Evolutionary conservation across 2,329 filamentous ascomycete species (phyloP), one percentile per base, ranked within the genome.

Genomic region (Cercospora zeae-maydis): DNA sequence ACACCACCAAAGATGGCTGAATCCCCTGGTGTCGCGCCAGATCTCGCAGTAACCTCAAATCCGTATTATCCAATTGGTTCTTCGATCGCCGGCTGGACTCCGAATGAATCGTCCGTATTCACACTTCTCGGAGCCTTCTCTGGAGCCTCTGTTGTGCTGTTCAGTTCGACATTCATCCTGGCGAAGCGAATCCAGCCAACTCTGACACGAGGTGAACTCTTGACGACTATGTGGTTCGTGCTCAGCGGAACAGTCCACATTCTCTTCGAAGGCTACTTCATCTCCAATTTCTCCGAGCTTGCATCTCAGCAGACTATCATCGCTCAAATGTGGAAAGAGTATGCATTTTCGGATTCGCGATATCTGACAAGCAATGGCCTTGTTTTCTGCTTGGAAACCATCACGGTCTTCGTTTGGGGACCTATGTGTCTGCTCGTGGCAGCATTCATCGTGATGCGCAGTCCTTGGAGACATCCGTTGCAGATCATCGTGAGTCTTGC

Each of bases 251-350:
- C 83, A 68, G 81, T 96, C 37, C 92, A 96, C 77, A 82, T 89
- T 60, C 87, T 89, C 72, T 96, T 96, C 75, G 92, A 96, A 79
- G 90, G 88, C 37, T 96, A 96, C 76, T 96, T 92, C 74, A 82
- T 92, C 66, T 76, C 84, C 66, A 86, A 93, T 74, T 88, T 91
- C 74, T 77, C 80, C 21, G 79, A 78, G 24, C 82, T 96, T 74
- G 85, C 87, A 0, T 80, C 83, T 10, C 85, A 85, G 63, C 88
- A 92, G 74, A 86, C 88, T 59, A 78, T 95, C 7, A 88, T 93
- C 61, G 91, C 88, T 2, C 91, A 96, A 79, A 81, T 96, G 49
- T 96, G 92, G 92, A 96, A 96, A 74, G 92, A 96, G 77, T 96
- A 96, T 75, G 84, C 90, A 2, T 82, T 93, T 34, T 93, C 90